These are phyloP conservation scores for Aegilops bicornis DNA, from an alignment of 176 grass and related monocot species.

Conservation along the genomic window DNA sequence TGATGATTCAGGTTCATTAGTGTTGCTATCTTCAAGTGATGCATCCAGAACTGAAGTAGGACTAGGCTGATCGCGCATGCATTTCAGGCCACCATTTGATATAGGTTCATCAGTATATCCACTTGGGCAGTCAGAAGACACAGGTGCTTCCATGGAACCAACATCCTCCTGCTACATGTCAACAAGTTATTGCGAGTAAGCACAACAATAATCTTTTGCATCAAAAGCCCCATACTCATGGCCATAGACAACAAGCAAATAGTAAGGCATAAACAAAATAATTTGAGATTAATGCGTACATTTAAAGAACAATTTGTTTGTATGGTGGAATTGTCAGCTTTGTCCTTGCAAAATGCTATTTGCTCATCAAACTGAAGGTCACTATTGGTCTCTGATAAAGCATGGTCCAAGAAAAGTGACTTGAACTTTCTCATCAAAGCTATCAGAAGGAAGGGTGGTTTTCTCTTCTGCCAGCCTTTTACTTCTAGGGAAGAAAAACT, in stretches of 20 bases:
- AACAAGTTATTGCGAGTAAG: slow-evolving; percentile 23
- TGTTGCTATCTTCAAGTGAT: slow-evolving; percentile 58
- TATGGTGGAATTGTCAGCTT: slow-evolving; percentile 21
- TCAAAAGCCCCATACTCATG: neutral
- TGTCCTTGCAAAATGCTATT: slow-evolving; percentile 34
- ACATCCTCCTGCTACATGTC: slow-evolving; percentile 48
- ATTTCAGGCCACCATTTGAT: slow-evolving; percentile 30
- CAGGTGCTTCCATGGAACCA: slow-evolving; percentile 40
- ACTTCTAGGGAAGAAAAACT: slow-evolving; percentile 78
- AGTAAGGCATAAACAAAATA: neutral
- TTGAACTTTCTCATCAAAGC: slow-evolving; percentile 14
- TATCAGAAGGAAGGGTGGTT: slow-evolving; percentile 33
- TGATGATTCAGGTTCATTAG: slow-evolving; percentile 51
- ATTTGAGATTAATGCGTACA: slow-evolving; percentile 31
- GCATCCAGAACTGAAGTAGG: slow-evolving; percentile 78
- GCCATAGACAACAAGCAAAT: neutral
- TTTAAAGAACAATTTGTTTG: slow-evolving; percentile 37
- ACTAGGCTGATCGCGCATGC: slow-evolving; percentile 54
- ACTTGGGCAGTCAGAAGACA: slow-evolving; percentile 31
- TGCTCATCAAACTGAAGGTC: slow-evolving; percentile 30
- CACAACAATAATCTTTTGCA: neutral
- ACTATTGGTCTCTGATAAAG: slow-evolving; percentile 6
- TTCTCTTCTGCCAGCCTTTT: slow-evolving; percentile 64
- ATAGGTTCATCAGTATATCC: slow-evolving; percentile 39
- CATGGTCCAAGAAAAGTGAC: slow-evolving; percentile 26